Percentiles rank a stretch among this genome's conserved stretches.
Conservation (phyloP, 108 stramenopile genomes). For the Nitzschia putrida region DNA sequence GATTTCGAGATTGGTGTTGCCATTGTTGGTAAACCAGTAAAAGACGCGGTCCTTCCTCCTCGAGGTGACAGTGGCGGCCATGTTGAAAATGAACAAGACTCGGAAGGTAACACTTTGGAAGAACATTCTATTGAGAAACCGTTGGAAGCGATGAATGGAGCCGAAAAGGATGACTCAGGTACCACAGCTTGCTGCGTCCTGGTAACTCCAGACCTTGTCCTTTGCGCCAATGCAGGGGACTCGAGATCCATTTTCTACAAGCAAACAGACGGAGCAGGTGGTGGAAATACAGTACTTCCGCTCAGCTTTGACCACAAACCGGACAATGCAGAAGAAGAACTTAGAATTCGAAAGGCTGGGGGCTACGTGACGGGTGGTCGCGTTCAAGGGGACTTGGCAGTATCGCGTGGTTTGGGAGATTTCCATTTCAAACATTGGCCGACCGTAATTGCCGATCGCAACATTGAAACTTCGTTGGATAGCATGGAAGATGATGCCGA, state of each 20-base stretch:
- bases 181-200: constrained; percentile 87
- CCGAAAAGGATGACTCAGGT: constrained; percentile 48
- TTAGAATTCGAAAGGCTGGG: constrained; percentile 65
- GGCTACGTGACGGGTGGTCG: constrained; percentile 82
- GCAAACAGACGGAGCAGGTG: constrained; percentile 52
- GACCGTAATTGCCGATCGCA: constrained; percentile 26
- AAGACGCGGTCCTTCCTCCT: constrained; percentile 23
- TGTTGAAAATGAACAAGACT: neutral
- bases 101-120: neutral
- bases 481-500: neutral
- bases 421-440: constrained; percentile 69
- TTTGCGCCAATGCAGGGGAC: constrained; percentile 97
- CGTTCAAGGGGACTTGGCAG: constrained; percentile 96
- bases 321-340: constrained; percentile 64
- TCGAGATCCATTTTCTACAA: constrained; percentile 63
- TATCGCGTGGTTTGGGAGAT: constrained; percentile 91
- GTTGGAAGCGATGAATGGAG: neutral
- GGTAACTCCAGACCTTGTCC: constrained; percentile 79
- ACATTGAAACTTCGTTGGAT: neutral
- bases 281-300: constrained; percentile 45
- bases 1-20: constrained; percentile 66
- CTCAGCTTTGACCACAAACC: constrained; percentile 97
- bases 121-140: constrained; percentile 3
- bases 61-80: neutral
- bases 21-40: constrained; percentile 13